Evolutionary conservation across 371 early-diverging fungal species (phyloP).

Genomic region (Blyttiomyces sp.): DNA sequence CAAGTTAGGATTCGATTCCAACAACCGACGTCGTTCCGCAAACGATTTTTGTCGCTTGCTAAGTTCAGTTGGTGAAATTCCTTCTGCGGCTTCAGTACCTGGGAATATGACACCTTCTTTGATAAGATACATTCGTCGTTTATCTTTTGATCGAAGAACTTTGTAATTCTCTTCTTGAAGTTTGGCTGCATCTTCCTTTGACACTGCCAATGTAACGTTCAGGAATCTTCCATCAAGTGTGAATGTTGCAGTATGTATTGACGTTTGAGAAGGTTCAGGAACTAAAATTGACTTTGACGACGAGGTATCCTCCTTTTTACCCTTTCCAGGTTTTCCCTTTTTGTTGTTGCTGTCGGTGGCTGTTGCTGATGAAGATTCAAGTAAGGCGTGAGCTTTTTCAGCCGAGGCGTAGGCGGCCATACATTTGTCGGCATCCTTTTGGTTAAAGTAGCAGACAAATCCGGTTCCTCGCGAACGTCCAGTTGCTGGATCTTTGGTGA

Average conservation of each 20-base stretch:
- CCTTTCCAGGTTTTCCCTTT: slow-evolving; percentile 5
- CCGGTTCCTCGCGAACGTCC: slow-evolving; percentile 86
- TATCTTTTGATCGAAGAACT: slow-evolving; percentile 71
- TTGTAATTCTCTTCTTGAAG: slow-evolving; percentile 61
- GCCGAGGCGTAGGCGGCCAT: slow-evolving; percentile 61
- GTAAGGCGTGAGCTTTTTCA: slow-evolving; percentile 9
- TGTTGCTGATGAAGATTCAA: slow-evolving; percentile 28
- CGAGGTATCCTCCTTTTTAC: slow-evolving; percentile 41
- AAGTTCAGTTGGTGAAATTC: slow-evolving; percentile 68
- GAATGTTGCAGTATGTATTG: slow-evolving; percentile 40
- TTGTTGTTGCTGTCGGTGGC: slow-evolving; percentile 16
- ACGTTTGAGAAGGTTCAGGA: slow-evolving; percentile 38
- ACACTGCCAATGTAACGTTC: slow-evolving; percentile 76
- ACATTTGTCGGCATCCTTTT: slow-evolving; percentile 70
- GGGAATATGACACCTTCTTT: slow-evolving; percentile 81
- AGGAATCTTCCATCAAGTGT: slow-evolving; percentile 78
- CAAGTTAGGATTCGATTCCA: slow-evolving; percentile 80
- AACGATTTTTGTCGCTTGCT: slow-evolving; percentile 74
- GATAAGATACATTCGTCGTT: slow-evolving; percentile 68
- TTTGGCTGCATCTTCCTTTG: slow-evolving; percentile 63
- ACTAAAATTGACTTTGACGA: slow-evolving; percentile 41
- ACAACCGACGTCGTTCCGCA: slow-evolving; percentile 69
- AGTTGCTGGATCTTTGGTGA: slow-evolving; percentile 78
- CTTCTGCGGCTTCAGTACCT: slow-evolving; percentile 72
- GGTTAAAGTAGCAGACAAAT: slow-evolving; percentile 81